These are phyloP conservation scores for Chytriomyces sp. DNA, from an alignment of 192 early-diverging fungal species.

Conservation along the genomic window DNA sequence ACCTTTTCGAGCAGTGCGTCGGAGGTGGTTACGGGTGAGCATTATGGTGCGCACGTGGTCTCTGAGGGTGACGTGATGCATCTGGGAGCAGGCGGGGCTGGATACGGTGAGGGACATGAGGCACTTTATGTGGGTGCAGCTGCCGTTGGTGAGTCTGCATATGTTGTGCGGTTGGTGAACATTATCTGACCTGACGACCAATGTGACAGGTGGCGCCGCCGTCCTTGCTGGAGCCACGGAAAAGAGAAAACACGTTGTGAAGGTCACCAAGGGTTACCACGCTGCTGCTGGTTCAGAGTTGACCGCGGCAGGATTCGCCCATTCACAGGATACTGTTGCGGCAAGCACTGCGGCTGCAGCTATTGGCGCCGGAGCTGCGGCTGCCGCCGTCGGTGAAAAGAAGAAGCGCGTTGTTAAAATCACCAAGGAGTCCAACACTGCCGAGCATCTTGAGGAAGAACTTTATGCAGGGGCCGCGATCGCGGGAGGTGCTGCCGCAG, in stretches of 20 bases:
- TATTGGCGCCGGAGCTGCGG: background rate
- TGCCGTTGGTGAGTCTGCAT: background rate
- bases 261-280: no score
- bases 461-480: background rate
- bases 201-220: no score
- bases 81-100: background rate
- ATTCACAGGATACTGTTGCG: no score
- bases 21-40: background rate
- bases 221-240: no score
- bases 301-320: no score
- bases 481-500: slow-evolving; percentile 5
- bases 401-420: background rate
- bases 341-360: background rate
- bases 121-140: background rate
- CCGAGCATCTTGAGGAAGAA: background rate
- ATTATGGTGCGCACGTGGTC: background rate
- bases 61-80: background rate
- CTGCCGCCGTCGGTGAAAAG: background rate
- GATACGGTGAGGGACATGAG: background rate
- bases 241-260: no score
- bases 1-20: background rate
- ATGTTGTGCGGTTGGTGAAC: no score
- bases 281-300: no score
- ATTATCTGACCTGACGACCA: no score
- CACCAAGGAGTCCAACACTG: no score